phyloP scores from a whole-genome alignment of 2,329 filamentous ascomycete species.

The Daldinia sp. region DNA sequence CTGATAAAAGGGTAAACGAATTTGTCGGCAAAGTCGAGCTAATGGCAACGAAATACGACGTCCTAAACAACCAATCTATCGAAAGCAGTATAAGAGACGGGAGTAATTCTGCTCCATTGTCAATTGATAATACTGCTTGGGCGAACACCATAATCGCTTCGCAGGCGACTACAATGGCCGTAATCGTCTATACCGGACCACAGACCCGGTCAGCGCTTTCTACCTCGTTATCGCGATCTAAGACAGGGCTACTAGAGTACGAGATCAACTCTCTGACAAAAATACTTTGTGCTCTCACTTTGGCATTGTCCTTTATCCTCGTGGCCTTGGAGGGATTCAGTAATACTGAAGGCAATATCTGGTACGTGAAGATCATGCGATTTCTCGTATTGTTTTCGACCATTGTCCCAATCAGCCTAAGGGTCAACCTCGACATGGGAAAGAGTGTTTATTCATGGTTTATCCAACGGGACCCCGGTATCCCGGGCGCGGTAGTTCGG shows the following conservation, averaged over 20 bases:
- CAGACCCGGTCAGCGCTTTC: slow-evolving; percentile 95
- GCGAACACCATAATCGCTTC: slow-evolving; percentile 97
- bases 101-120: slow-evolving; percentile 73
- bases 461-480: slow-evolving; percentile 89
- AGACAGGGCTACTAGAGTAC: slow-evolving; percentile 90
- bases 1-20: slow-evolving; percentile 92
- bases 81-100: slow-evolving; percentile 48
- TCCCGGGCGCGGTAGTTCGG: slow-evolving; percentile 89
- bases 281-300: slow-evolving; percentile 88
- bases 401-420: slow-evolving; percentile 95
- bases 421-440: slow-evolving; percentile 96
- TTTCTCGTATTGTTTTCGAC: slow-evolving; percentile 99
- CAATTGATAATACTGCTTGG: slow-evolving; percentile 98
- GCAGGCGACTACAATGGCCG: slow-evolving; percentile 85
- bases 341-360: slow-evolving; percentile 70
- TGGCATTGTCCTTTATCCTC: slow-evolving; percentile 84
- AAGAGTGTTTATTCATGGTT: slow-evolving; percentile 97
- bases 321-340: slow-evolving; percentile 87
- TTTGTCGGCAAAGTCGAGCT: slow-evolving; percentile 91
- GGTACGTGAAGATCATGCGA: slow-evolving; percentile 98
- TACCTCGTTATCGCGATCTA: slow-evolving; percentile 89
- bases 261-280: slow-evolving; percentile 98
- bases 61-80: slow-evolving; percentile 53
- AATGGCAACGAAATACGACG: slow-evolving; percentile 61
- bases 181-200: slow-evolving; percentile 92